Evolutionary conservation across 2,329 filamentous ascomycete species (phyloP), one percentile per base, ranked within the genome.

Genomic region (Venturia carpophila): DNA sequence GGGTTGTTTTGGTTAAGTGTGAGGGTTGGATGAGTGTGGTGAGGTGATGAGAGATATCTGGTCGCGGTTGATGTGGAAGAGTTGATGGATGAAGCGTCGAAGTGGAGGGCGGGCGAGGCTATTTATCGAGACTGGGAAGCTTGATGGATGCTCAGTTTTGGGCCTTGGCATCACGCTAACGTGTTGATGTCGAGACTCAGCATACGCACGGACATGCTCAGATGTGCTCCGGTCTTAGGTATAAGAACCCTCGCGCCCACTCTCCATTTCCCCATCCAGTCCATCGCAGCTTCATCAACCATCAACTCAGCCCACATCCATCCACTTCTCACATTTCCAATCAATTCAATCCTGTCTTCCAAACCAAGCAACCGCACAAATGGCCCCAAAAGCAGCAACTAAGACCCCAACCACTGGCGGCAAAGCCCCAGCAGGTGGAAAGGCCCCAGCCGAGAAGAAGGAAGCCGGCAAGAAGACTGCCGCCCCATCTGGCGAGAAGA

Each of bases 401-500:
- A 97, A 97, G 91, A 97, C 96, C 87, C 92, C 93, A 82, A 85
- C 83, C 81, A 88, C 85, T 77, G 93, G 90, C 83, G 86, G 91
- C 83, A 97, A 97, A 91, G 93, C 93, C 73, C 87, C 87, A 70
- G 87, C 86, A 75, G 85, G 64, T 21, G 66, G 85, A 75, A 89
- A 89, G 79, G 86, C 87, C 60, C 92, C 93, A 67, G 90, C 89
- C 76, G 92, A 97, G 87, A 97, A 97, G 90, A 97, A 97, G 89
- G 93, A 97, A 83, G 94, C 93, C 70, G 94, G 93, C 84, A 99
- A 99, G 91, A 99, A 97, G 90, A 97, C 94, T 62, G 82, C 85
- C 72, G 91, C 93, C 67, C 87, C 92, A 68, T 87, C 91, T 77
- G 94, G 94, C 70, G 94, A 97, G 74, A 97, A 97, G 92, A 99